Evolutionary conservation across 176 grass and related monocot species (phyloP).

Genomic region (Typha latifolia): DNA sequence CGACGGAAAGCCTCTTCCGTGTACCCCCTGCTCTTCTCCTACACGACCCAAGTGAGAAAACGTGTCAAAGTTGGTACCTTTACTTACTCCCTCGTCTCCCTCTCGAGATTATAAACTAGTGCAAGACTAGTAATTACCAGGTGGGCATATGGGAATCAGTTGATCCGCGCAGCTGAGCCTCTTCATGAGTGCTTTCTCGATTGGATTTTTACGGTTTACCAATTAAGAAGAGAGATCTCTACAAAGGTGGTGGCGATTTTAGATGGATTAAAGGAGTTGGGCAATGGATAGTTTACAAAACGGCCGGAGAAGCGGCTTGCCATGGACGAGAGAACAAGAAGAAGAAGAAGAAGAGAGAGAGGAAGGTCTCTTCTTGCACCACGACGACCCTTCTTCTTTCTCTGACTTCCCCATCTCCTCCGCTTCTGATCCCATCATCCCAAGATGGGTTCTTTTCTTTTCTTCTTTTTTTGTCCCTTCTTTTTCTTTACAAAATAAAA

Average conservation of each 20-base stretch:
- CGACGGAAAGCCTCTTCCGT: conserved; percentile 6
- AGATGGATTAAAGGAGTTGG: not conserved
- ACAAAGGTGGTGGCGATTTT: conserved; percentile 4
- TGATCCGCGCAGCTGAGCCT: conserved; percentile 24
- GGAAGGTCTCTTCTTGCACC: conserved; percentile 7
- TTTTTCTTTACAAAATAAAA: not conserved
- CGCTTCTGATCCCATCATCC: conserved; percentile 36
- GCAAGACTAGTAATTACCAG: conserved; percentile 20
- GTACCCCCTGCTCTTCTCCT: conserved; percentile 24
- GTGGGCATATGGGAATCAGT: conserved; percentile 19
- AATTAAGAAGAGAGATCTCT: not conserved
- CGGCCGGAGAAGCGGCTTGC: not conserved
- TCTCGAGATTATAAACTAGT: not conserved
- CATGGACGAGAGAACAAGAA: not conserved
- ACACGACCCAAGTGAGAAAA: not conserved
- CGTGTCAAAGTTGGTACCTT: not conserved
- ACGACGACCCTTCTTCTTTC: conserved; percentile 10
- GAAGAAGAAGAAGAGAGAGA: conserved; percentile 1
- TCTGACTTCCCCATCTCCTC: conserved; percentile 24
- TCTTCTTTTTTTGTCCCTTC: not conserved
- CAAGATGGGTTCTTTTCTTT: not conserved
- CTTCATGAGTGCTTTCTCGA: conserved; percentile 17
- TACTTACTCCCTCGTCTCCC: not conserved
- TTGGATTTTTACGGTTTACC: not conserved
- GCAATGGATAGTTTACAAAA: not conserved